Base-by-base conservation (phyloP, 2,329 filamentous ascomycete genomes). In the Epichloe uncinata region DNA sequence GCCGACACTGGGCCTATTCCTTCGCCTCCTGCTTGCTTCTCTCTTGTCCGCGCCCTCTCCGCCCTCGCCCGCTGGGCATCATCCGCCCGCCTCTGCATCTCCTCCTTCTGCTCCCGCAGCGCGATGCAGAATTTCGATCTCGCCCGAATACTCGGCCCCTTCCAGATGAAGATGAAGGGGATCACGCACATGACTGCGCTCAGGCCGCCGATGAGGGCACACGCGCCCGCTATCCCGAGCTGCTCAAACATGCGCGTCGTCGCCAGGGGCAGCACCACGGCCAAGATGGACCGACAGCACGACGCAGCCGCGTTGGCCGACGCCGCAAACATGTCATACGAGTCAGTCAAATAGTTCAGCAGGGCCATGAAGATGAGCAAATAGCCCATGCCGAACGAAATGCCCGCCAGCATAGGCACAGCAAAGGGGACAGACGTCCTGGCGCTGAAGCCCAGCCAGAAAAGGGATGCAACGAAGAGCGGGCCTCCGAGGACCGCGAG, bases 211-310 rank as follows among this genome's bases (percentile, higher is more conserved):
- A 78, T 66, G 6, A 78, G 61, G 15, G 72, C 71, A 49, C 73
- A 76, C 15, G 73, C 73, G 1, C 74, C 73, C 1, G 66, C 55
- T 20, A 78, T 73, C 1, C 71, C 70, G 1, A 78, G 66, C 3
- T 60, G 60, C 2, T 54, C 47, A 51, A 78, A 78, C 71, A 78
- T 75, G 52, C 65, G 69, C 1, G 66, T 62, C 4, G 74, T 73
- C 4, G 74, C 74, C 26, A 84, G 67, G 3, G 81, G 80, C 42
- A 84, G 68, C 2, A 82, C 66, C 0, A 95, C 90, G 41, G 89
- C 87, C 2, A 91, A 93, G 64, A 97, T 87, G 85, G 93, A 93
- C 50, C 93, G 90, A 1, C 86, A 95, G 69, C 68, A 95, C 50
- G 93, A 97, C 69, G 70, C 95, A 48, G 73, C 84, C 60, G 93